Conservation (phyloP, 139 green algal species). For the Pseudopediastrum boryanum region DNA sequence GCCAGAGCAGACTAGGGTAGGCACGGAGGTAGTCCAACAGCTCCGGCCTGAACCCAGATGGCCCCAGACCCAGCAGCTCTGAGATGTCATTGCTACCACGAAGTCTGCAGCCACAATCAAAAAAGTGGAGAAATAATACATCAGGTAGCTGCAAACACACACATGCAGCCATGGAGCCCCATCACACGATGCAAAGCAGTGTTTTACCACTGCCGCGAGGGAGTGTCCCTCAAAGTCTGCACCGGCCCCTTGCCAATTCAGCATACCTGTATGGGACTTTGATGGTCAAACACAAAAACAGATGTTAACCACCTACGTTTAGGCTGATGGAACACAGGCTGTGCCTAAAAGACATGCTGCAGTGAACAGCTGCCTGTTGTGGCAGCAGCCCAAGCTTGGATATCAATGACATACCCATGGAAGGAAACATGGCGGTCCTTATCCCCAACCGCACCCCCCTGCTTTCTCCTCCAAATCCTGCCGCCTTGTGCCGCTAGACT, state of each 20-base stretch:
- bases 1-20: slow-evolving; percentile 33
- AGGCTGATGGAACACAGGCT: too few species aligned
- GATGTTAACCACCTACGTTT: too few species aligned
- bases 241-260: too few species aligned
- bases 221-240: too few species aligned
- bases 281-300: too few species aligned
- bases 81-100: not conserved
- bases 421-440: not conserved
- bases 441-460: not conserved
- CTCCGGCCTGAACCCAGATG: slow-evolving; percentile 15
- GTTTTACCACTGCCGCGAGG: too few species aligned
- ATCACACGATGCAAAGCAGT: too few species aligned
- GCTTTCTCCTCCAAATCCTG: not conserved
- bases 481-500: not conserved
- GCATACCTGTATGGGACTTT: too few species aligned
- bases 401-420: not conserved
- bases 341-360: too few species aligned
- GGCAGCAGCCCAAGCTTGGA: not conserved
- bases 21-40: slow-evolving; percentile 28
- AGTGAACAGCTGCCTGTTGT: too few species aligned
- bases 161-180: too few species aligned
- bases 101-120: not conserved
- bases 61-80: slow-evolving; percentile 20
- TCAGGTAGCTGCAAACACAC: not conserved
- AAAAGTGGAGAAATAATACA: not conserved